phyloP scores from a whole-genome alignment of 805 yeast genomes.

The Yamadazyma nakazawae region DNA sequence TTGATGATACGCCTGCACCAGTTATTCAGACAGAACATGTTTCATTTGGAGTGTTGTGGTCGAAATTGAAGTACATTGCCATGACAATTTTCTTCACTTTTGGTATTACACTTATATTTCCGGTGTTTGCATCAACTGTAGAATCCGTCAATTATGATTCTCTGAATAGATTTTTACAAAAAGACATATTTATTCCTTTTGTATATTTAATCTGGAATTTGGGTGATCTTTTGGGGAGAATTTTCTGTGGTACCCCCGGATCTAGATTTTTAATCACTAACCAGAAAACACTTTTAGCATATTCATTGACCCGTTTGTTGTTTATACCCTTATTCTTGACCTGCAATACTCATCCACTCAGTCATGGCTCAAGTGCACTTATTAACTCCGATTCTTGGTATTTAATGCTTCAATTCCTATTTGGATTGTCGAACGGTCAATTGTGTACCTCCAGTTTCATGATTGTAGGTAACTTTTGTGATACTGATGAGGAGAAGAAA shows the following conservation, averaged over 20 bases:
- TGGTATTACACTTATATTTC: constrained; percentile 72
- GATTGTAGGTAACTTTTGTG: constrained; percentile 60
- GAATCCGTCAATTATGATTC: constrained; percentile 44
- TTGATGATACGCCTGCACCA: constrained; percentile 11
- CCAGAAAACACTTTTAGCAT: constrained; percentile 46
- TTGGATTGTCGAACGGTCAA: constrained; percentile 90
- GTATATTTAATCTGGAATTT: constrained; percentile 83
- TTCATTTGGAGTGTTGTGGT: constrained; percentile 59
- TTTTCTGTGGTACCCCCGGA: constrained; percentile 55
- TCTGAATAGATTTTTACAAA: constrained; percentile 39
- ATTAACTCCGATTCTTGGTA: constrained; percentile 64
- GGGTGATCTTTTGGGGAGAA: constrained; percentile 82
- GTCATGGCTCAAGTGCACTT: constrained; percentile 32
- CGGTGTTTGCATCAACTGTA: constrained; percentile 81
- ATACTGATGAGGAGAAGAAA: constrained; percentile 65
- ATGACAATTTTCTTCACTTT: constrained; percentile 72
- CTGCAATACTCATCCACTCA: constrained; percentile 52
- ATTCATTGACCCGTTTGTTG: constrained; percentile 52
- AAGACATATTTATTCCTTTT: constrained; percentile 60
- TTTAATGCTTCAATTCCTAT: constrained; percentile 63
- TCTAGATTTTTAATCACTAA: constrained; percentile 33
- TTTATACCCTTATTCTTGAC: constrained; percentile 72
- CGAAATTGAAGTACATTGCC: constrained; percentile 60
- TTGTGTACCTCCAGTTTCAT: constrained; percentile 76
- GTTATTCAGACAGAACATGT: constrained; percentile 27